Conservation (phyloP, 2,329 filamentous ascomycete genomes). For the Ophiostoma sp. region DNA sequence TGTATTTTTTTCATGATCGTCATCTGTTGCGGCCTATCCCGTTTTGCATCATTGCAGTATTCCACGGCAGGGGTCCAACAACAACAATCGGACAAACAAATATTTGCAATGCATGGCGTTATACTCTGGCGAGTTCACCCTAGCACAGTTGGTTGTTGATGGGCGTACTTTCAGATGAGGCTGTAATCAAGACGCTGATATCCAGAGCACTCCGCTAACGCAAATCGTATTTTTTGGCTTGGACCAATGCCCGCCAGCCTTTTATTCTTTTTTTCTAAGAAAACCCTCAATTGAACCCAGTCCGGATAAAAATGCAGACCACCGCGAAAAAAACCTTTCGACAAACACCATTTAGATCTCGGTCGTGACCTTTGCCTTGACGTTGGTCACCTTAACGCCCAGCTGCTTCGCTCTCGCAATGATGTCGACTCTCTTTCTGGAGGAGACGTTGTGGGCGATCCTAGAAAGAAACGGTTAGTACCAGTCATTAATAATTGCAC, state of each 20-base stretch:
- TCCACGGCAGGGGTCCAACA: too few species aligned
- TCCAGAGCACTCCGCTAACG: constrained; percentile 4
- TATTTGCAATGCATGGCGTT: too few species aligned
- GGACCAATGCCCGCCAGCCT: constrained; percentile 15
- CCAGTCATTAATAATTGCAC: neutral
- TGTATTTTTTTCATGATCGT: too few species aligned
- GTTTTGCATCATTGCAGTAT: too few species aligned
- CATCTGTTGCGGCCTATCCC: too few species aligned
- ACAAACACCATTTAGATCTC: constrained; percentile 59
- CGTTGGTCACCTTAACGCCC: constrained; percentile 99
- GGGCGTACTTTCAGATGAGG: neutral
- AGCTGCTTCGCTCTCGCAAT: constrained; percentile 95
- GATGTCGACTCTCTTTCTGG: constrained; percentile 98
- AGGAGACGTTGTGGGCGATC: constrained; percentile 97
- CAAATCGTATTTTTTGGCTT: constrained; percentile 15
- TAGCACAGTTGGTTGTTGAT: too few species aligned
- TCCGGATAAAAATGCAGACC: constrained; percentile 23
- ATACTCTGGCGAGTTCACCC: too few species aligned
- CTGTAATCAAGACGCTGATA: neutral
- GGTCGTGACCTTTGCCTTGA: constrained; percentile 97
- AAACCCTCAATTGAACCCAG: constrained; percentile 22
- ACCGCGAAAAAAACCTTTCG: constrained; percentile 17
- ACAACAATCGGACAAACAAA: too few species aligned
- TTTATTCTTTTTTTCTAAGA: constrained; percentile 17
- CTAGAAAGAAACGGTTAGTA: constrained; percentile 47